phyloP scores from a whole-genome alignment of 495 filamentous ascomycete species.

The Polyplosphaeria fusca region DNA sequence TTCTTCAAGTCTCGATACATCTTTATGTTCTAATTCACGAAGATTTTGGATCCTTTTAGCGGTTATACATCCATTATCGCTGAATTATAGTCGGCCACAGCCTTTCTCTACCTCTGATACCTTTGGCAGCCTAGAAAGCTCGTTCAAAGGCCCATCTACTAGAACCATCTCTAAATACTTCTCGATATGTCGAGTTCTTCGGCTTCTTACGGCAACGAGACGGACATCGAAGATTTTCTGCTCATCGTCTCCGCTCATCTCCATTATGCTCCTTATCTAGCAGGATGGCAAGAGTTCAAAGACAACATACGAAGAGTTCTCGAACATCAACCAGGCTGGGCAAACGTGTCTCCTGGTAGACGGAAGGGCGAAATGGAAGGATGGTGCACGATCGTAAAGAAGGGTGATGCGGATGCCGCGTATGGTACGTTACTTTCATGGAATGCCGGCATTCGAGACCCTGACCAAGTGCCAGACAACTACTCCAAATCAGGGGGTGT shows the following conservation, averaged over 20 bases:
- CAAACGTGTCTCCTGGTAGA: conserved; percentile 8
- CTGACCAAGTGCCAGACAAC: conserved; percentile 3
- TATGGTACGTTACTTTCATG: conserved; percentile 15
- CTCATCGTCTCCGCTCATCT: conserved; percentile 10
- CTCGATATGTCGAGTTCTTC: too few relatives aligned
- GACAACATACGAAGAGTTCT: conserved; percentile 20
- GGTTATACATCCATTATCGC: too few relatives aligned
- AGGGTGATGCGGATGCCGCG: conserved; percentile 19
- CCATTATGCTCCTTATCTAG: conserved; percentile 9
- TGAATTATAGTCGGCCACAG: too few relatives aligned
- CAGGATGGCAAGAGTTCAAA: conserved; percentile 29
- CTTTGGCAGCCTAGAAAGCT: too few relatives aligned
- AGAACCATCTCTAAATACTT: too few relatives aligned
- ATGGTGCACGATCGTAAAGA: conserved; percentile 14
- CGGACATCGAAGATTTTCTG: conserved; percentile 18
- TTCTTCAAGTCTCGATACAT: too few relatives aligned
- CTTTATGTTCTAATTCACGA: too few relatives aligned
- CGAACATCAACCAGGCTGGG: conserved; percentile 26
- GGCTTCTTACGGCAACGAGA: too few relatives aligned
- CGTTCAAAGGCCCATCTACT: too few relatives aligned
- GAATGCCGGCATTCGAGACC: background rate
- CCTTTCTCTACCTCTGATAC: too few relatives aligned
- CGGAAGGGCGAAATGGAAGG: conserved; percentile 16
- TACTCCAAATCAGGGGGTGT: background rate
- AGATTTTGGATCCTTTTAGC: too few relatives aligned